Evolutionary conservation across 1,139 yeast species (phyloP).

Genomic region (Yamadazyma taylorii): DNA sequence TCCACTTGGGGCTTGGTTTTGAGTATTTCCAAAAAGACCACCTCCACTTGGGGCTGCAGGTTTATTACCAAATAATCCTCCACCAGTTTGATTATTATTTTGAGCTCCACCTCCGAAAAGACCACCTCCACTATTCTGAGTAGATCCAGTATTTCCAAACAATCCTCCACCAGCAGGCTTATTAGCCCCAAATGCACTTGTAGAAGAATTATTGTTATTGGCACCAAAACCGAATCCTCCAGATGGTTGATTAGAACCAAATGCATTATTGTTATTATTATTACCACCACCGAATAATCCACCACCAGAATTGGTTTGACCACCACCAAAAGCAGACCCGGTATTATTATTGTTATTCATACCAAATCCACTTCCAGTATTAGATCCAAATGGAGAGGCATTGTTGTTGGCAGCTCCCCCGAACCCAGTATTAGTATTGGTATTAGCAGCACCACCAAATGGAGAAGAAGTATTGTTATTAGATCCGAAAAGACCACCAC

Average conservation of each 20-base stretch:
- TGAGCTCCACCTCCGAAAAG: constrained; percentile 18
- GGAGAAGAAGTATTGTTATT: constrained; percentile 16
- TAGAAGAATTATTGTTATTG: constrained; percentile 19
- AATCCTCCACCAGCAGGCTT: constrained; percentile 19
- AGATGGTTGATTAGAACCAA: constrained; percentile 18
- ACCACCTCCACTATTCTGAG: constrained; percentile 20
- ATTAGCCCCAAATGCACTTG: constrained; percentile 12
- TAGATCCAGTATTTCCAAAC: constrained; percentile 25
- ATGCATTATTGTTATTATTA: constrained; percentile 9
- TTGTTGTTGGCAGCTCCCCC: constrained; percentile 15
- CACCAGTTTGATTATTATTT: constrained; percentile 8
- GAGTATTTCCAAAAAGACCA: constrained; percentile 21
- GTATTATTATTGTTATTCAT: constrained; percentile 16
- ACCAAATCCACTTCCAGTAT: constrained; percentile 24
- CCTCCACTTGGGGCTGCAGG: constrained; percentile 9
- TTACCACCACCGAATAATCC: constrained; percentile 18
- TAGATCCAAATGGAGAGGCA: constrained; percentile 29
- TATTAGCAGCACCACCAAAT: constrained; percentile 16
- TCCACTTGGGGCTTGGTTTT: constrained; percentile 10
- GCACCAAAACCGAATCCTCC: constrained; percentile 25
- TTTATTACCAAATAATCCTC: constrained; percentile 23
- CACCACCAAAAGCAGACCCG: constrained; percentile 7
- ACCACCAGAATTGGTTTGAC: constrained; percentile 13
- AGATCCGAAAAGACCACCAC: constrained; percentile 27
- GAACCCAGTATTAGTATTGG: constrained; percentile 2